phyloP scores from a whole-genome alignment of 306 rosid species.

The Inga oerstediana region DNA sequence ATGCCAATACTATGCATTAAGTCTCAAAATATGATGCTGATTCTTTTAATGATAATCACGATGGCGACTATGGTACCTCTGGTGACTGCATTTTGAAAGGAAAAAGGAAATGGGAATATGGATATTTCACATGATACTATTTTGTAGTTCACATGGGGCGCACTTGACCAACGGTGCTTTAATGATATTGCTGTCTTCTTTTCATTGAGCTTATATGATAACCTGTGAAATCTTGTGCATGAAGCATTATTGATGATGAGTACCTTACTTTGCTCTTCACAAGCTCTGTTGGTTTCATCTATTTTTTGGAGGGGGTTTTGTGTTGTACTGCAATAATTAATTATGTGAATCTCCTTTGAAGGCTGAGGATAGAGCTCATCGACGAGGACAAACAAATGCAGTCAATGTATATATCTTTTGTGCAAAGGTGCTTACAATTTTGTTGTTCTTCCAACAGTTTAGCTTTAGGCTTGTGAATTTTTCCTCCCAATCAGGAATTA shows the following conservation, averaged over 20 bases:
- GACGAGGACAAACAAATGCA: constrained; percentile 91
- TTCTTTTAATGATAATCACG: constrained; percentile 11
- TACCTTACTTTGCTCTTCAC: constrained; percentile 11
- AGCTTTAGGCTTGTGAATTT: constrained; percentile 11
- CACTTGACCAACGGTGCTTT: constrained; percentile 10
- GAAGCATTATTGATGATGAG: constrained; percentile 13
- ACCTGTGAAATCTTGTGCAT: constrained; percentile 18
- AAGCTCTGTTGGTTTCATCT: constrained; percentile 19
- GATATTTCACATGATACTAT: constrained; percentile 8
- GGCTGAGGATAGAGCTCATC: constrained; percentile 99
- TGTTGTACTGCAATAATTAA: background rate
- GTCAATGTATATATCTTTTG: constrained; percentile 87
- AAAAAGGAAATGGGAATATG: constrained; percentile 10
- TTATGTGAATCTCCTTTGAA: constrained; percentile 48
- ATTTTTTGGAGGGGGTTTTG: constrained; percentile 28
- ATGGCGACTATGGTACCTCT: constrained; percentile 13
- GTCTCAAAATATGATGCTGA: constrained; percentile 19
- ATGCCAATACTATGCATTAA: background rate
- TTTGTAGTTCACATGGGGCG: background rate
- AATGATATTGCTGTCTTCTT: constrained; percentile 16
- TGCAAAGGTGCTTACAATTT: constrained; percentile 69
- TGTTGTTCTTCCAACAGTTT: constrained; percentile 27
- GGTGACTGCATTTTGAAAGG: constrained; percentile 18
- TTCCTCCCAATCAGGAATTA: constrained; percentile 30
- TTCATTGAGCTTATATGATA: background rate